Evolutionary conservation across 2,329 filamentous ascomycete species (phyloP), one percentile per base, ranked within the genome.

Genomic region (Pestalotiopsis sp.): DNA sequence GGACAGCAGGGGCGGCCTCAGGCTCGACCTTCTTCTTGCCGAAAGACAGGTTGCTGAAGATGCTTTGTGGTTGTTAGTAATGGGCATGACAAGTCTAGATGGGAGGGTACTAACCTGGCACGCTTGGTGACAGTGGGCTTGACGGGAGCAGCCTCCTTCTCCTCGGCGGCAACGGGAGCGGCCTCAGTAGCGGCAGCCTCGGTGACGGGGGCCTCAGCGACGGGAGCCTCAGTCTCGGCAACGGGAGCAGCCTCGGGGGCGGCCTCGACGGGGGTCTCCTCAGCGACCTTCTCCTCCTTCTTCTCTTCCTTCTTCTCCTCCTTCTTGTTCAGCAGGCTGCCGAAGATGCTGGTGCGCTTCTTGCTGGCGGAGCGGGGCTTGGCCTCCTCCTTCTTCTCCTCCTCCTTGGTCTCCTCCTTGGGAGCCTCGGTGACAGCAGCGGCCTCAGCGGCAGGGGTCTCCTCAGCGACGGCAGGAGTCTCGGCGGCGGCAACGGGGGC

Each of bases 291-390:
- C 81, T 83, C 81, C 72, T 81, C 73, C 73, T 79, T 82, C 79
- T 73, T 78, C 70, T 77, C 77, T 76, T 84, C 72, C 80, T 80
- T 77, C 82, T 82, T 84, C 76, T 84, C 81, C 68, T 86, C 84
- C 82, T 88, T 89, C 82, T 88, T 87, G 75, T 85, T 84, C 6
- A 85, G 78, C 71, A 90, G 84, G 75, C 77, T 82, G 74, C 86
- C 87, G 75, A 92, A 91, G 82, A 91, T 87, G 67, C 89, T 91
- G 61, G 83, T 81, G 66, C 90, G 89, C 88, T 92, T 91, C 77
- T 87, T 87, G 78, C 88, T 91, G 64, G 86, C 85, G 74, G 88
- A 90, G 76, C 89, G 87, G 72, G 86, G 87, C 84, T 90, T 90
- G 72, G 86, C 81, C 77, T 88, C 85, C 76, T 90, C 85, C 75